These are phyloP conservation scores for Podosphaera aphanis DNA, from an alignment of 2,329 filamentous ascomycete genomes.

Conservation along the genomic window DNA sequence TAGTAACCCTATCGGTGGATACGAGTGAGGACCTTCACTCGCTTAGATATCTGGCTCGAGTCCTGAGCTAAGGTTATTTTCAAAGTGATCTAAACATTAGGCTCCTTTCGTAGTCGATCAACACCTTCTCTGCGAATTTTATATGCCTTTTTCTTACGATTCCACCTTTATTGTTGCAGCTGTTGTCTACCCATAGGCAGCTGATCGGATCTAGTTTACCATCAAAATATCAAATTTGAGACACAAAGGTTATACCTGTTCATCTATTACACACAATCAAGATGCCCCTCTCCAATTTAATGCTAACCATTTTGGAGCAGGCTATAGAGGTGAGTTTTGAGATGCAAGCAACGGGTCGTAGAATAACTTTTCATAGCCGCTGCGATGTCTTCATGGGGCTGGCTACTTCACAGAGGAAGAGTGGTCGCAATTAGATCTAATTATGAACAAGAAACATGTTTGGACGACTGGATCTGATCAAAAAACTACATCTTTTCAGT, in stretches of 20 bases:
- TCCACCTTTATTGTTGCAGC: too few species aligned
- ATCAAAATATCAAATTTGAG: neutral
- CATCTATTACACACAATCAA: neutral
- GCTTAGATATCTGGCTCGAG: too few species aligned
- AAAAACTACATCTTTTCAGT: neutral
- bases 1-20: too few species aligned
- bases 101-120: too few species aligned
- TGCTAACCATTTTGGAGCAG: conserved; percentile 1
- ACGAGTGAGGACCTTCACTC: too few species aligned
- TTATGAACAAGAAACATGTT: conserved; percentile 2
- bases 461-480: neutral
- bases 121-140: too few species aligned
- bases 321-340: neutral
- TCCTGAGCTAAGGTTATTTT: too few species aligned
- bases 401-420: conserved; percentile 1
- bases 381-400: neutral
- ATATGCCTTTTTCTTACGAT: too few species aligned
- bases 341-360: neutral
- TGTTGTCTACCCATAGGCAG: too few species aligned
- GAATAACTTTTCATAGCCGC: neutral
- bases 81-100: too few species aligned
- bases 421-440: conserved; percentile 1
- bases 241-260: neutral
- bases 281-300: neutral
- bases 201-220: too few species aligned